Base-by-base conservation (phyloP, 768 basidiomycete genomes). In the Holtermanniella nyarrowii region DNA sequence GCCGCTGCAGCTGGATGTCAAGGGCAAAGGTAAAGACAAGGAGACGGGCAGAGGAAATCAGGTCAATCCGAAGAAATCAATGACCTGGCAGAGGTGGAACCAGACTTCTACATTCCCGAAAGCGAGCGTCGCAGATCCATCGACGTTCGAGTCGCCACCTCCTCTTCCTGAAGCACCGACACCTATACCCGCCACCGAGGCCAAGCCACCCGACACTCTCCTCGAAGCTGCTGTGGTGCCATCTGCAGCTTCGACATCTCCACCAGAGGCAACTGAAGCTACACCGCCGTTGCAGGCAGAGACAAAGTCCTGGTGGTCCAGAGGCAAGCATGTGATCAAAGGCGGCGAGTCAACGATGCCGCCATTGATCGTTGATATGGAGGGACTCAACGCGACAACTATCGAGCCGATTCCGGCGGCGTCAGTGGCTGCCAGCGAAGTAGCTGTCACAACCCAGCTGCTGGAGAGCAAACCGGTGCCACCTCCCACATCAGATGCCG, bases 71-170 rank as follows among this genome's bases (percentile, higher is more conserved):
- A 67, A 67, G 50, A 24, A 49, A 26, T 67, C 65, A 4, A 56
- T 39, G 5, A 60, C 62, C 26, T 67, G 65, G 65, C 46, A 64
- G 10, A 50, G 61, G 27, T 67, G 65, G 65, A 62, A 60, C 39
- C 59, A 56, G 12, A 44, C 57, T 4, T 55, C 60, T 3, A 53
- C 58, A 4, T 67, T 64, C 42, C 62, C 62, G 16, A 52, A 48
- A 24, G 55, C 62, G 14, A 16, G 31, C 31, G 31, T 37, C 31
- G 16, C 31, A 16, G 31, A 37, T 16, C 31, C 31, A 37, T 7
- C 31, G 7, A 16, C 16, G 31, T 37, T 37, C 16, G 31, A 37
- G 7, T 7, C 7, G 31, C 31, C 31, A 37, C 31, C 16, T 7
- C 31, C 31, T 37, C 31, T 37, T 7, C 31, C 31, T 37, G 31